Conservation (phyloP, 2,329 filamentous ascomycete genomes). For the Colletotrichum endophyticum region DNA sequence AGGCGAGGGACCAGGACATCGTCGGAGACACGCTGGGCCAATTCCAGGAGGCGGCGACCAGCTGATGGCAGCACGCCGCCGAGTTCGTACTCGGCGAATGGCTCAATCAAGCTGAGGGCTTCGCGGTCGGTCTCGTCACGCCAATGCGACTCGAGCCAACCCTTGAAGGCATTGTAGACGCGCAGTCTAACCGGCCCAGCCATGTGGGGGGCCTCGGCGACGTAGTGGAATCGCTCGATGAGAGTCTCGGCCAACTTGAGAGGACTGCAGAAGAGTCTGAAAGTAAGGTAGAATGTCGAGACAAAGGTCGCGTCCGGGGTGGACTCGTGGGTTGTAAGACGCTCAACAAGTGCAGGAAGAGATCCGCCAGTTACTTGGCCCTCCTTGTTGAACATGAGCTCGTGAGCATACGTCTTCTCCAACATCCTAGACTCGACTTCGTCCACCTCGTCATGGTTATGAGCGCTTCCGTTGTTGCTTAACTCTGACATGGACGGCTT, state of each 20-base stretch:
- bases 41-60: conserved; percentile 78
- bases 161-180: conserved; percentile 96
- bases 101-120: conserved; percentile 76
- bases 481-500: conserved; percentile 72
- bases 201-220: conserved; percentile 75
- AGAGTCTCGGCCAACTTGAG: conserved; percentile 78
- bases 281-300: conserved; percentile 94
- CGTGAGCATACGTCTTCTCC: conserved; percentile 90
- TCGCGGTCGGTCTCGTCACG: conserved; percentile 78
- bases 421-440: conserved; percentile 85
- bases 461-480: conserved; percentile 67
- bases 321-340: conserved; percentile 89
- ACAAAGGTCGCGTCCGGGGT: conserved; percentile 93
- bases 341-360: conserved; percentile 88
- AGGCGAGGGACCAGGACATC: conserved; percentile 81
- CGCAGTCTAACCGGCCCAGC: conserved; percentile 83
- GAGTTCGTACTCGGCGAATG: conserved; percentile 80
- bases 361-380: conserved; percentile 94
- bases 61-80: conserved; percentile 73
- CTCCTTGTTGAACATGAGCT: conserved; percentile 92
- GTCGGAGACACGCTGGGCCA: conserved; percentile 78
- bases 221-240: conserved; percentile 92
- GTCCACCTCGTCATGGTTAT: conserved; percentile 73
- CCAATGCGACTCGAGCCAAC: conserved; percentile 98
- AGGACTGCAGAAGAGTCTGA: conserved; percentile 89